Percentiles rank a stretch among this genome's conserved stretches.
phyloP scores from a whole-genome alignment of 75 land plant species.

The Azolla pinnata region DNA sequence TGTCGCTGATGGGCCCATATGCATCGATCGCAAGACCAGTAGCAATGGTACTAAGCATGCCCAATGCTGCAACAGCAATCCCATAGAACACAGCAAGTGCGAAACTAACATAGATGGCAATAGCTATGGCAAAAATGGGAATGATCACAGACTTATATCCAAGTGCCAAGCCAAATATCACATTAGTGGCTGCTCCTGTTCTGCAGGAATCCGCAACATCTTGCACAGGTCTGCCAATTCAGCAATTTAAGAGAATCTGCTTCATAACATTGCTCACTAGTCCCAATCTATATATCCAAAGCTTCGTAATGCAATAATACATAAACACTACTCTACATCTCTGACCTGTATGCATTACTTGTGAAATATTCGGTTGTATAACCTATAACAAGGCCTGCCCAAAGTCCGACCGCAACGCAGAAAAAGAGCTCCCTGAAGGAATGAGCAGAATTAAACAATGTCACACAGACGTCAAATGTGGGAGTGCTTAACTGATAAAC shows the following conservation, averaged over 20 bases:
- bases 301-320: neutral
- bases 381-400: slow-evolving; percentile 74
- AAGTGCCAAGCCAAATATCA: slow-evolving; percentile 26
- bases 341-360: slow-evolving; percentile 59
- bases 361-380: slow-evolving; percentile 68
- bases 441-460: neutral
- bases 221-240: slow-evolving; percentile 19
- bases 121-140: slow-evolving; percentile 67
- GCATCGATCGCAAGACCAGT: slow-evolving; percentile 36
- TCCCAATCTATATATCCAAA: neutral
- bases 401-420: slow-evolving; percentile 49
- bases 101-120: slow-evolving; percentile 61
- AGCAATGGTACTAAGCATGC: too few relatives aligned
- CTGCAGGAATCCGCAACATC: slow-evolving; percentile 33
- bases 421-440: slow-evolving; percentile 48
- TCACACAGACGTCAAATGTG: neutral
- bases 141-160: slow-evolving; percentile 73
- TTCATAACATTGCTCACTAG: neutral
- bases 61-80: slow-evolving; percentile 48
- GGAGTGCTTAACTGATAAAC: too few relatives aligned
- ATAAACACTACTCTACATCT: neutral
- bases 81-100: slow-evolving; percentile 63
- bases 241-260: neutral
- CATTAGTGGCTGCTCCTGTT: slow-evolving; percentile 30
- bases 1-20: slow-evolving; percentile 39